A percentile compares a stretch with the other conserved stretches of the same genome.
Evolutionary conservation across 352 stramenopile species (phyloP).

Genomic region (Pythium grandisporangium): DNA sequence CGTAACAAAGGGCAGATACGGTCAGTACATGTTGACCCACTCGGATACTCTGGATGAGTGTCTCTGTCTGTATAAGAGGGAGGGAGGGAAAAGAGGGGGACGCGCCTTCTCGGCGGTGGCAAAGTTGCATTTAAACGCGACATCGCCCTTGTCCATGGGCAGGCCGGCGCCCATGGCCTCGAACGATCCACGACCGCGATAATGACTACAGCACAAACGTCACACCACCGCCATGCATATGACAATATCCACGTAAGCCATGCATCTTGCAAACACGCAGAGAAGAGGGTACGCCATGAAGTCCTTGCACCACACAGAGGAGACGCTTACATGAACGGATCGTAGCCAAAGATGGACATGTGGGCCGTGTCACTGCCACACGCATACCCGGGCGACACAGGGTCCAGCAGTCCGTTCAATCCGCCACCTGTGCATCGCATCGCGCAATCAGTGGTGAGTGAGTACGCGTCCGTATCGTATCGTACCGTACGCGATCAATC

Average conservation of each 20-base stretch:
- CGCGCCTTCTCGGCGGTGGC: constrained; percentile 48
- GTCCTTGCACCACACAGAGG: too few species aligned
- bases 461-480: too few species aligned
- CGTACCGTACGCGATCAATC: neutral
- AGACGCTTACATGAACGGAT: constrained; percentile 62
- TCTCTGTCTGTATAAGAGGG: too few species aligned
- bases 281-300: too few species aligned
- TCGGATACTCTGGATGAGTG: too few species aligned
- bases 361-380: constrained; percentile 84
- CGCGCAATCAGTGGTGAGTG: neutral
- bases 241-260: too few species aligned
- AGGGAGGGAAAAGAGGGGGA: neutral
- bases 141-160: constrained; percentile 74
- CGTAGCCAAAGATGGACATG: constrained; percentile 87
- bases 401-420: constrained; percentile 79
- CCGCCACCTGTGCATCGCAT: constrained; percentile 30
- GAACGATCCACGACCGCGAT: constrained; percentile 79
- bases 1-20: neutral
- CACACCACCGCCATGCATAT: too few species aligned
- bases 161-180: constrained; percentile 83
- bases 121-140: constrained; percentile 89
- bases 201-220: too few species aligned
- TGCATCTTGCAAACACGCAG: too few species aligned
- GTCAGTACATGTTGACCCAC: too few species aligned
- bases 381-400: constrained; percentile 72